phyloP scores from a whole-genome alignment of 2,329 filamentous ascomycete species.

The Ophiostoma himal-ulmi region DNA sequence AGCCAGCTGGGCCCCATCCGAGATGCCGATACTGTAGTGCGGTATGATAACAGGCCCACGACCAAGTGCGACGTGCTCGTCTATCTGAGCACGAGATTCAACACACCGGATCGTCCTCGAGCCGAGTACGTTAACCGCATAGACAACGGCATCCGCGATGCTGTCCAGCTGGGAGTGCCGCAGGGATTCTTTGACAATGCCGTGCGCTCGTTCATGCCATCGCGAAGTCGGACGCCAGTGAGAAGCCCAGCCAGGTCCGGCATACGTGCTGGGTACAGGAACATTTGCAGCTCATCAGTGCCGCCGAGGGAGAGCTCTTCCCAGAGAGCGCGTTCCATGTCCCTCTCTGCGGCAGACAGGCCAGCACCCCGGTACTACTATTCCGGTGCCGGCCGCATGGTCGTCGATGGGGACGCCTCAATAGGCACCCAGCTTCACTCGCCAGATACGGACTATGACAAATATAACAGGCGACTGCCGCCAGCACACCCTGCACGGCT shows the following conservation, averaged over 20 bases:
- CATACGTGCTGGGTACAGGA: background rate
- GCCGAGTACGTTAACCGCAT: slow-evolving; percentile 40
- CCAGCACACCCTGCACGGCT: background rate
- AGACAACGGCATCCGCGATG: slow-evolving; percentile 36
- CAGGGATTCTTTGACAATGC: slow-evolving; percentile 1
- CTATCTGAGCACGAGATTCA: slow-evolving; percentile 36
- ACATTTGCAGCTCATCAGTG: background rate
- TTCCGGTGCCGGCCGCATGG: background rate
- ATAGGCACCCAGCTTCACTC: background rate
- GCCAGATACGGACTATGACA: background rate
- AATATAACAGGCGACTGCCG: background rate
- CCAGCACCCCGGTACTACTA: background rate
- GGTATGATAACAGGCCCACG: background rate
- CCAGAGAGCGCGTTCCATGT: background rate
- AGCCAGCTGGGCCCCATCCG: background rate
- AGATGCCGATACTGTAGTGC: background rate
- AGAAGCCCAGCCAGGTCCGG: background rate
- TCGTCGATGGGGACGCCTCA: background rate
- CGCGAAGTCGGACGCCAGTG: background rate
- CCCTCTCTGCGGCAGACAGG: background rate
- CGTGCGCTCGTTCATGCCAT: background rate
- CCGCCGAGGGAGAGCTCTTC: background rate
- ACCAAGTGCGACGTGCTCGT: slow-evolving; percentile 30
- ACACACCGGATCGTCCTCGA: slow-evolving; percentile 34
- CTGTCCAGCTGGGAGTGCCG: slow-evolving; percentile 32